These are phyloP conservation scores for Carex pumila DNA, from an alignment of 176 grass and related monocot species.

Conservation along the genomic window DNA sequence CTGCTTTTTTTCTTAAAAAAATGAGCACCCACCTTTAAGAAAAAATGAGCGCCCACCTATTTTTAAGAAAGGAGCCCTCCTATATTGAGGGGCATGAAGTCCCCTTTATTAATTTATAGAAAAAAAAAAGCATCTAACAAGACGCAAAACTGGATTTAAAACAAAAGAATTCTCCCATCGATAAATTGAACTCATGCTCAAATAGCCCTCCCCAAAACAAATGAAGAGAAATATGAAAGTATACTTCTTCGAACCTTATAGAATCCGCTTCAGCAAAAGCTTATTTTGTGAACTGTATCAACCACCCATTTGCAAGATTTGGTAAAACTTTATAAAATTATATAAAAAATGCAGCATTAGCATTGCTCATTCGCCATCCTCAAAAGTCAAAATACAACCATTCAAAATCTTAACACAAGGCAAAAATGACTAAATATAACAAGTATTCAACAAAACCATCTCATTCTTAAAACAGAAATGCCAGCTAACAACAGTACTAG, in stretches of 20 bases:
- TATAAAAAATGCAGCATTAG: not conserved
- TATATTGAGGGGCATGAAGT: too few relatives aligned
- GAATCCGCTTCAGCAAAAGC: not conserved
- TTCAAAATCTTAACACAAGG: not conserved
- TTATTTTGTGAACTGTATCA: not conserved
- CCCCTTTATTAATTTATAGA: too few relatives aligned
- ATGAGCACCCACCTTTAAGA: too few relatives aligned
- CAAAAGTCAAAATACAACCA: not conserved
- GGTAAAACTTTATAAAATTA: not conserved
- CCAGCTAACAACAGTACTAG: constrained; percentile 6
- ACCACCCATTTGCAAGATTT: not conserved
- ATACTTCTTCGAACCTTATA: not conserved
- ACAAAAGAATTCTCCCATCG: too few relatives aligned
- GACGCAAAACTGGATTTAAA: too few relatives aligned
- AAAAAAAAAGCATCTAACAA: too few relatives aligned
- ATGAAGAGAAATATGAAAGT: not conserved
- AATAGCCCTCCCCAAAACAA: too few relatives aligned
- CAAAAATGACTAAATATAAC: constrained; percentile 20
- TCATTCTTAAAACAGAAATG: constrained; percentile 2
- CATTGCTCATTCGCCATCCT: not conserved
- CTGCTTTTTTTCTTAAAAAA: too few relatives aligned
- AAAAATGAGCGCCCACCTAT: too few relatives aligned
- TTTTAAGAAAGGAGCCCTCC: too few relatives aligned
- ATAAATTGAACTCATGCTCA: too few relatives aligned
- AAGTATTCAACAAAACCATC: constrained; percentile 5